These are phyloP conservation scores for Melastoma candidum DNA, from an alignment of 441 rosid genomes.

Conservation along the genomic window DNA sequence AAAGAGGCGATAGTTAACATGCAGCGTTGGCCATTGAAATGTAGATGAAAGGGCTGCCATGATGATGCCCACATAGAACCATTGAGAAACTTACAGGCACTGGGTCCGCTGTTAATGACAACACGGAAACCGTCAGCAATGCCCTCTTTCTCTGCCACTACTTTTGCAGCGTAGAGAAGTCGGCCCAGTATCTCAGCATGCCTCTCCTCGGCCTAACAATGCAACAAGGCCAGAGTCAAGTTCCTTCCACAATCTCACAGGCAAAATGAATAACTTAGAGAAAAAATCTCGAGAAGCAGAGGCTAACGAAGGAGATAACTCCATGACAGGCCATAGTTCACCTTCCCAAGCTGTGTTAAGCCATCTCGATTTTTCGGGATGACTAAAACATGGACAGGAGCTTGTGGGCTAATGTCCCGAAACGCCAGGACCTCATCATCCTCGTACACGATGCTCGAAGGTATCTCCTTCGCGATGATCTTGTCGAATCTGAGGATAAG, in stretches of 20 bases:
- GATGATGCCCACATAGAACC: neutral
- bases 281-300: too few species aligned
- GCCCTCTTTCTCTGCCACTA: constrained; percentile 90
- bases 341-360: constrained; percentile 64
- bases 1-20: constrained; percentile 4
- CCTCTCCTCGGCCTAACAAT: constrained; percentile 56
- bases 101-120: constrained; percentile 75
- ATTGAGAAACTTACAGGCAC: constrained; percentile 53
- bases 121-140: constrained; percentile 73
- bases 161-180: constrained; percentile 65
- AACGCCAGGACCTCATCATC: constrained; percentile 86
- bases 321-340: constrained; percentile 11
- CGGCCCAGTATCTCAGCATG: constrained; percentile 62
- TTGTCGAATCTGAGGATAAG: constrained; percentile 55
- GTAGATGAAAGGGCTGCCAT: too few species aligned
- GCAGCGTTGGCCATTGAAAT: neutral
- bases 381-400: constrained; percentile 89
- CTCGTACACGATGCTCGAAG: constrained; percentile 78
- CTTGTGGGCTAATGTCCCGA: constrained; percentile 63
- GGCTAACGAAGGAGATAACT: too few species aligned
- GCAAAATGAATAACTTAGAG: too few species aligned
- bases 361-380: constrained; percentile 85
- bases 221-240: constrained; percentile 6
- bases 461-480: constrained; percentile 80
- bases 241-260: too few species aligned